A percentile compares a stretch with the other conserved stretches of the same genome.
Conservation (phyloP, 805 yeast species). For the Saccharomycopsis fermentans region DNA sequence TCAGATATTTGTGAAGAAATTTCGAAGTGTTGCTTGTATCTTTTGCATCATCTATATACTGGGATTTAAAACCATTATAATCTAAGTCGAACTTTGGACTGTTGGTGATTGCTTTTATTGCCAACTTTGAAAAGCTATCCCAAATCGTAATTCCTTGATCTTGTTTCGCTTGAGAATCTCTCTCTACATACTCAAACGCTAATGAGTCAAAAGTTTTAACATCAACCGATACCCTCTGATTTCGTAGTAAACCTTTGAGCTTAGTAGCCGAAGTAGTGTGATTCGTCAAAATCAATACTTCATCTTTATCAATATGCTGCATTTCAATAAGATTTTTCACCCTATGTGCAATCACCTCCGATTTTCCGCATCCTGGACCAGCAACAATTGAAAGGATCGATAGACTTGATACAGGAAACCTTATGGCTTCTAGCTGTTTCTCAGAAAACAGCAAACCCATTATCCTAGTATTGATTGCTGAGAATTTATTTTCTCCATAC, state of each 20-base stretch:
- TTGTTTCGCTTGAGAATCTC: background rate
- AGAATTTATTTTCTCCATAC: too few relatives aligned
- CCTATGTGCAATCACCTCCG: conserved; percentile 5
- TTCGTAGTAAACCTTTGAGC: conserved; percentile 27
- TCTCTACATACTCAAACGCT: background rate
- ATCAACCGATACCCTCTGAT: conserved; percentile 21
- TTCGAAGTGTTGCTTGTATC: background rate
- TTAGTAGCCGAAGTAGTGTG: conserved; percentile 17
- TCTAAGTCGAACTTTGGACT: background rate
- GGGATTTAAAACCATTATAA: background rate
- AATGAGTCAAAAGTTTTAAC: background rate
- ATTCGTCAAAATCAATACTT: background rate
- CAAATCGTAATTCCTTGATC: background rate
- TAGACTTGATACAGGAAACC: background rate
- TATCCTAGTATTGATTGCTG: too few relatives aligned
- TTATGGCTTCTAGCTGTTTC: background rate
- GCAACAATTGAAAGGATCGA: conserved; percentile 6
- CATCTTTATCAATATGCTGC: background rate
- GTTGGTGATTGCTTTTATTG: background rate
- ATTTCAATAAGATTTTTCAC: background rate
- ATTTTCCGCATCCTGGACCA: conserved; percentile 19
- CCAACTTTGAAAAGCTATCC: background rate
- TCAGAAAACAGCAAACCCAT: background rate
- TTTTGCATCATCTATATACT: background rate
- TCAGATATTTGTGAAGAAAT: background rate